Evolutionary conservation across 1,284 basidiomycete species (phyloP).

Genomic region (Mycena citricolor): DNA sequence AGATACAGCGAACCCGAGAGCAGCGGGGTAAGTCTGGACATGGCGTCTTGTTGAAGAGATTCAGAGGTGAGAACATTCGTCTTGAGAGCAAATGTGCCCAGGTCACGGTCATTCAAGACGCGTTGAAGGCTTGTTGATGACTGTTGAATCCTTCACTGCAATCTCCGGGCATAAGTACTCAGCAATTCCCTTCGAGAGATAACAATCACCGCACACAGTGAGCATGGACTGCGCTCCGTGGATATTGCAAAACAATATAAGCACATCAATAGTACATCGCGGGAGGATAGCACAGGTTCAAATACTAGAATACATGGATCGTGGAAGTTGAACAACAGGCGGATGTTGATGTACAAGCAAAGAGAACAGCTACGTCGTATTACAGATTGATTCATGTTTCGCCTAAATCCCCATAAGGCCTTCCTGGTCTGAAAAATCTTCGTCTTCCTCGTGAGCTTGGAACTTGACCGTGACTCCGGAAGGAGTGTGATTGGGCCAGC

Average conservation of each 20-base stretch:
- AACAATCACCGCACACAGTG: no score
- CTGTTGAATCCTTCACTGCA: no score
- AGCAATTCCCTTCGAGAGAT: no score
- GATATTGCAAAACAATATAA: not conserved
- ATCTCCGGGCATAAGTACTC: no score
- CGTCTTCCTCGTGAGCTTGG: constrained; percentile 58
- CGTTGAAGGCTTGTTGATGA: no score
- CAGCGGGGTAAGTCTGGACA: constrained; percentile 63
- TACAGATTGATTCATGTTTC: not conserved
- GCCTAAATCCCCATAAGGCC: constrained; percentile 35
- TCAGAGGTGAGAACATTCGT: constrained; percentile 71
- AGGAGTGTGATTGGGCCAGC: constrained; percentile 66
- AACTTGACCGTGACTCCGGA: constrained; percentile 56
- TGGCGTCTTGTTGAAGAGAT: constrained; percentile 56
- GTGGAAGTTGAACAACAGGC: no score
- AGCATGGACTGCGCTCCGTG: not conserved
- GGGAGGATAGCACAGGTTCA: no score
- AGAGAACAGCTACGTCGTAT: not conserved
- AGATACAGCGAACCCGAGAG: constrained; percentile 55
- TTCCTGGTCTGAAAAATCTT: constrained; percentile 58
- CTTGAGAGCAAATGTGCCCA: no score
- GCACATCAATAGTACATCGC: constrained; percentile 1
- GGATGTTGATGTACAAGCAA: no score
- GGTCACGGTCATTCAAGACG: no score
- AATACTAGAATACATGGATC: no score